Conservation (phyloP, 176 grass and related monocot genomes). For the Eleusine coracana region DNA sequence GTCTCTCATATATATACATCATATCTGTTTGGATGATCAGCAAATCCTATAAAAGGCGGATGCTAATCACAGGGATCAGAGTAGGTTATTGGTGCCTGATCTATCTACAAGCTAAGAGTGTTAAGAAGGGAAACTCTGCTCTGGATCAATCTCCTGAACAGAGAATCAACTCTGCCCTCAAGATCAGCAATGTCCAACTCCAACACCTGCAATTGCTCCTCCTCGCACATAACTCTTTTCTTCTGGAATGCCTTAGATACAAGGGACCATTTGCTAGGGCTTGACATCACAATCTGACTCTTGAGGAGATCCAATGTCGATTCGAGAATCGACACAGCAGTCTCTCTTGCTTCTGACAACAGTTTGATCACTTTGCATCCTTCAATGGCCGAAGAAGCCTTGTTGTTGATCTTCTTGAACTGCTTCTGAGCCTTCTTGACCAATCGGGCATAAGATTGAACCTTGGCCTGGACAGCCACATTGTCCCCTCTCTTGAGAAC, state of each 20-base stretch:
- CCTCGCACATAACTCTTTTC: not conserved
- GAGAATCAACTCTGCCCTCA: not conserved
- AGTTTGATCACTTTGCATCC: constrained; percentile 6
- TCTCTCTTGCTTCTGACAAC: constrained; percentile 30
- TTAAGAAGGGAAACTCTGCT: not conserved
- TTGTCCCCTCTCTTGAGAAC: constrained; percentile 42
- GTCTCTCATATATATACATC: not conserved
- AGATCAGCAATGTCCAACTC: not conserved
- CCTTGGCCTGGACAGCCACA: constrained; percentile 13
- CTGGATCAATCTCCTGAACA: constrained; percentile 12
- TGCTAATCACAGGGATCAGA: not conserved
- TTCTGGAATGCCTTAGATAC: constrained; percentile 22
- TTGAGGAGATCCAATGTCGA: constrained; percentile 4
- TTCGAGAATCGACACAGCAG: constrained; percentile 31
- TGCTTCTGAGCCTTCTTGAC: constrained; percentile 38
- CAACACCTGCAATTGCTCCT: not conserved
- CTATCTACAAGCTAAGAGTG: constrained; percentile 1
- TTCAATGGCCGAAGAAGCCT: not conserved
- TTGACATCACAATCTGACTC: constrained; percentile 4
- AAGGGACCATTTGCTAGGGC: constrained; percentile 32
- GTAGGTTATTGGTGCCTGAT: not conserved
- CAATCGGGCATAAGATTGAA: constrained; percentile 1
- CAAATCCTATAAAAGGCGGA: constrained; percentile 25
- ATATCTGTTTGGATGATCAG: not conserved
- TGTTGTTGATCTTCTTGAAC: constrained; percentile 26